These are phyloP conservation scores for Candida ulmi DNA, from an alignment of 805 yeast species.

Conservation along the genomic window DNA sequence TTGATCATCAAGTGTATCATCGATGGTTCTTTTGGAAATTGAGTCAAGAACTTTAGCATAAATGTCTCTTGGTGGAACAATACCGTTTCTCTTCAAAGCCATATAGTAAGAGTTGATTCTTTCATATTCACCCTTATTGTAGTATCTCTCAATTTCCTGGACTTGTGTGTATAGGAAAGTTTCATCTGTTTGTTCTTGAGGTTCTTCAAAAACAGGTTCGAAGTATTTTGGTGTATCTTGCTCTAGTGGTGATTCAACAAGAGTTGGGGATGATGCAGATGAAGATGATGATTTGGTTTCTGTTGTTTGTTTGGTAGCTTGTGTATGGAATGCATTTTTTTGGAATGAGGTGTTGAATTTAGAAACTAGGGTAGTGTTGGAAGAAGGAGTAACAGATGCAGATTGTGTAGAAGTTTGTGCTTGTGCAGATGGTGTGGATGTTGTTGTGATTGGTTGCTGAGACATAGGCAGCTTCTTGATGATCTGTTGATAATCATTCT, in stretches of 20 bases:
- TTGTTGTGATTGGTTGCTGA: conserved; percentile 1
- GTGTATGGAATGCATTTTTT: background rate
- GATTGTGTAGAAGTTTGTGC: too few species aligned
- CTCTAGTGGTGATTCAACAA: background rate
- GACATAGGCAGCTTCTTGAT: conserved; percentile 9
- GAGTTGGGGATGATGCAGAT: conserved; percentile 1
- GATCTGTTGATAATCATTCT: conserved; percentile 12
- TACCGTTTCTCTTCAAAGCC: conserved; percentile 34
- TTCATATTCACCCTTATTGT: conserved; percentile 24
- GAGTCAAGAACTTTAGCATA: conserved; percentile 54
- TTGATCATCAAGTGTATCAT: conserved; percentile 50
- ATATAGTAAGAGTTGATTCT: conserved; percentile 33
- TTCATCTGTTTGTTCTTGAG: conserved; percentile 19
- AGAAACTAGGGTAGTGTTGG: background rate
- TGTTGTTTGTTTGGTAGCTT: background rate
- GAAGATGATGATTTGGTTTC: background rate
- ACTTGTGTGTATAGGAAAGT: conserved; percentile 27
- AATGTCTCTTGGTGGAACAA: conserved; percentile 44
- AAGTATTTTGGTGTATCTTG: conserved; percentile 11
- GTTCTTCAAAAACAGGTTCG: conserved; percentile 9
- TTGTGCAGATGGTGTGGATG: conserved; percentile 1
- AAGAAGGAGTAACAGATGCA: too few species aligned
- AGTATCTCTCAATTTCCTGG: conserved; percentile 25
- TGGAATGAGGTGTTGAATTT: background rate
- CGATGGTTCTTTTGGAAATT: conserved; percentile 43